These are phyloP conservation scores for Chlamydomonas sp. DNA, from an alignment of 139 green algal species.

Conservation along the genomic window DNA sequence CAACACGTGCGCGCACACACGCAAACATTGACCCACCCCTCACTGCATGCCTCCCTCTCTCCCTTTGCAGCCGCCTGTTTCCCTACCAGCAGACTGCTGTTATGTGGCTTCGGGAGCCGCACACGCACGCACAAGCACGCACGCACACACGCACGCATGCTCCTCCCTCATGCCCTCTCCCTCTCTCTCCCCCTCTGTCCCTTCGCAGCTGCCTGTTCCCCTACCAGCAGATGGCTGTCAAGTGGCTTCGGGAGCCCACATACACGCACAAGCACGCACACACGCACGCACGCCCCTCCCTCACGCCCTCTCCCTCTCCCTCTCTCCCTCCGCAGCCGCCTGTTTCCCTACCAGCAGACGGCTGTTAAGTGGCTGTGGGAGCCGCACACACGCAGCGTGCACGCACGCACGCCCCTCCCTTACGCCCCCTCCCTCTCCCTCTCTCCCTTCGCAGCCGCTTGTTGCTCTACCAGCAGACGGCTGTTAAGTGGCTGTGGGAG, in stretches of 20 bases:
- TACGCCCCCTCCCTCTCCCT: not conserved
- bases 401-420: too few species aligned
- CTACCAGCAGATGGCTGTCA: not conserved
- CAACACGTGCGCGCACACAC: not conserved
- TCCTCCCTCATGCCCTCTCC: not conserved
- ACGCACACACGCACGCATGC: not conserved
- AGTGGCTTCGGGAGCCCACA: not conserved
- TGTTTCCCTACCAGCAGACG: not conserved
- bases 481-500: constrained; percentile 97
- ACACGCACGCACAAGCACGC: not conserved
- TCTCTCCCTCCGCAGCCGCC: not conserved
- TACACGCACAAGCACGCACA: not conserved
- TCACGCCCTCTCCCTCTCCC: not conserved
- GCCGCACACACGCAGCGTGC: not conserved
- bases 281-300: constrained; percentile 3
- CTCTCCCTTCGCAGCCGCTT: constrained; percentile 53
- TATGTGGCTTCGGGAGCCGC: not conserved
- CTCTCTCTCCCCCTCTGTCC: not conserved
- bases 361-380: not conserved
- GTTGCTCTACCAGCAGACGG: constrained; percentile 91
- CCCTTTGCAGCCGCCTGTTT: not conserved
- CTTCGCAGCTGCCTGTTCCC: too few species aligned
- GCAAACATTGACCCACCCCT: not conserved
- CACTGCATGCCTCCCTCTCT: not conserved
- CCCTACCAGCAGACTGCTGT: constrained; percentile 5